Base-by-base conservation (phyloP, 1,284 basidiomycete genomes). In the Rhodofomes roseus region DNA sequence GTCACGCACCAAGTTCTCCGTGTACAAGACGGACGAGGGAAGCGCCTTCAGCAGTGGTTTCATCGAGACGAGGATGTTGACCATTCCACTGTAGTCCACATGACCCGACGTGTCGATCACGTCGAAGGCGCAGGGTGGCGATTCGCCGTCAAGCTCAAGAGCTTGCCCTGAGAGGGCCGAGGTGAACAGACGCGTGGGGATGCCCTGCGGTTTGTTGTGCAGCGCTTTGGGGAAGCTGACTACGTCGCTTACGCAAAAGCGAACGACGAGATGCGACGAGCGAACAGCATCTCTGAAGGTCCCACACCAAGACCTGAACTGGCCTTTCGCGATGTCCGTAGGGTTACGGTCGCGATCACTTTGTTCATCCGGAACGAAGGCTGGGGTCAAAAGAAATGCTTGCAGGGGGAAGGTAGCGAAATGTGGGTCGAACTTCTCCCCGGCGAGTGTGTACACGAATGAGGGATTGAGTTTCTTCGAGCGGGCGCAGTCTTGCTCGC, bases 71-170 rank as follows among this genome's bases (percentile, higher is more conserved):
- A 85, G 68, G 22, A 84, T 60, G 62, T 85, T 85, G n/a, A 84
- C 59, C 18, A 83, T 67, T 0, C 82, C 83, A 1, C 80, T 40
- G 56, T 81, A 76, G 63, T 84, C 82, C 16, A 70, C 66, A n/a
- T 84, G 61, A 59, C 83, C 83, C 22, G 82, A 83, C 0, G 83
- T 81, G 44, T 85, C 81, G 57, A 85, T 81, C 48, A 83, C 73
- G 54, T 82, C 73, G 71, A 85, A 86, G 0, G 44, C 16, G 14
- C 7, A 20, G n/a, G 27, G 29, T 20, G 20, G 7, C 2, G 29
- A 25, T 14, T 34, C n/a, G 16, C 29, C 48, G n/a, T 51, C 48
- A 16, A 51, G 48, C 14, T 51, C 48, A 4, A 51, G 27, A 9
- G 34, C 5, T 5, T 36, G 27, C 6, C 16, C 27, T 9, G 48